Evolutionary conservation across 495 filamentous ascomycete genomes (phyloP), one percentile per base, ranked within the genome.

Genomic region (Podospora pseudopauciseta): DNA sequence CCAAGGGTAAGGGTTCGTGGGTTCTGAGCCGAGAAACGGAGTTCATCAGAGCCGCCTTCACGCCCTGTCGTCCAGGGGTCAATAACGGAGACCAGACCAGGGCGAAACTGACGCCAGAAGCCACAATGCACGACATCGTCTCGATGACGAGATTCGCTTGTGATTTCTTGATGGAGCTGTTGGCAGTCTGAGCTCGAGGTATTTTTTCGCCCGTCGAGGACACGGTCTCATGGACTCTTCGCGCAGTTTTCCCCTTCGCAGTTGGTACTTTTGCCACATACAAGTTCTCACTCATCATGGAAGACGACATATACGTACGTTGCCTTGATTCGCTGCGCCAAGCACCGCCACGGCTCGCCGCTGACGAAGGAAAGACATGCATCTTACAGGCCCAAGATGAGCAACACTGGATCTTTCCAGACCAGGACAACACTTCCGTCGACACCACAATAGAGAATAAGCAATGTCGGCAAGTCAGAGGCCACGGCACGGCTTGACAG

Each of bases 101-200:
- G 61, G n/a, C 6, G n/a, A 49, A n/a, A 49, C 32, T 28, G 61
- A n/a, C 61, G 20, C 4, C 61, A 63, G 9, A 49, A 39, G 30
- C 28, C 61, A 63, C 61, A 63, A 63, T 63, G 61, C 61, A 63
- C 61, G 32, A 63, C 61, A 63, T 63, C 61, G 27, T 32, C 13
- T 63, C 19, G 23, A 62, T 26, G 16, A 32, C 23, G n/a, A 26
- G 23, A 58, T 58, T 58, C 55, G 55, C 55, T 58, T 58, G 55
- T 2, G n/a, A 20, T 11, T 58, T 58, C 55, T 58, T 26, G 55
- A 58, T 26, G 55, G 23, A 58, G 55, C 55, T 58, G 55, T 18
- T 20, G 4, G 55, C 55, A 58, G 39, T 49, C 1, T 11, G 15
- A 49, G 30, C 30, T 32, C 30, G 30, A 49, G 39, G 39, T 49